phyloP scores from a whole-genome alignment of 164 flowering plant species.

The Liquidambar formosana region DNA sequence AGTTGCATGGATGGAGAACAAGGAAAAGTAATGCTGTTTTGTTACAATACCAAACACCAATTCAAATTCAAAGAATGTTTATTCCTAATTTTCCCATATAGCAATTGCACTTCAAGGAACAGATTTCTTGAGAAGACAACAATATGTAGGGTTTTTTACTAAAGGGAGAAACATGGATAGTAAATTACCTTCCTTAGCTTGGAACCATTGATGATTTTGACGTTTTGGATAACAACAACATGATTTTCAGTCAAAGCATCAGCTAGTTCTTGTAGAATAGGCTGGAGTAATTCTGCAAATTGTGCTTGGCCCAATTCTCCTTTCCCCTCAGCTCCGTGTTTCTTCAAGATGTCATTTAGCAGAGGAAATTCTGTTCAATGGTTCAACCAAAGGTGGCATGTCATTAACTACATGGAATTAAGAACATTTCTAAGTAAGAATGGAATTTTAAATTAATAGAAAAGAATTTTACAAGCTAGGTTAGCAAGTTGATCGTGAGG shows the following conservation, averaged over 20 bases:
- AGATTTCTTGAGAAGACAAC: not conserved
- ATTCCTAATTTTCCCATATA: not conserved
- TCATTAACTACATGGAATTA: not conserved
- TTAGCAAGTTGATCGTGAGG: not conserved
- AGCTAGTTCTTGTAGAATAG: constrained; percentile 62
- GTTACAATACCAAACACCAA: not conserved
- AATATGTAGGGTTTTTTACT: not conserved
- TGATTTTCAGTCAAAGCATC: constrained; percentile 48
- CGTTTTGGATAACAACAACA: constrained; percentile 44
- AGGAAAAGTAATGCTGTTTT: not conserved
- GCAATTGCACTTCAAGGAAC: not conserved
- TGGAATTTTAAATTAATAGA: not conserved
- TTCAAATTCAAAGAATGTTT: not conserved
- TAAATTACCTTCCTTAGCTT: constrained; percentile 59
- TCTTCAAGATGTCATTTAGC: constrained; percentile 58
- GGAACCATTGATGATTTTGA: constrained; percentile 58
- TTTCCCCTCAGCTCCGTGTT: constrained; percentile 62
- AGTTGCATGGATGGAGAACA: not conserved
- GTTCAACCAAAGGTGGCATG: too few relatives aligned
- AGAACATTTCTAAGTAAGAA: not conserved
- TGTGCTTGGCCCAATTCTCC: constrained; percentile 77
- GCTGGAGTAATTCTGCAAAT: constrained; percentile 68
- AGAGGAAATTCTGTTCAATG: constrained; percentile 47
- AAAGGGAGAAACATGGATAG: not conserved
- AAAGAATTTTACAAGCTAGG: not conserved